Percentiles rank a stretch among this genome's conserved stretches.
Evolutionary conservation across 192 early-diverging fungal genomes (phyloP).

Genomic region (Pilobolus umbonatus): DNA sequence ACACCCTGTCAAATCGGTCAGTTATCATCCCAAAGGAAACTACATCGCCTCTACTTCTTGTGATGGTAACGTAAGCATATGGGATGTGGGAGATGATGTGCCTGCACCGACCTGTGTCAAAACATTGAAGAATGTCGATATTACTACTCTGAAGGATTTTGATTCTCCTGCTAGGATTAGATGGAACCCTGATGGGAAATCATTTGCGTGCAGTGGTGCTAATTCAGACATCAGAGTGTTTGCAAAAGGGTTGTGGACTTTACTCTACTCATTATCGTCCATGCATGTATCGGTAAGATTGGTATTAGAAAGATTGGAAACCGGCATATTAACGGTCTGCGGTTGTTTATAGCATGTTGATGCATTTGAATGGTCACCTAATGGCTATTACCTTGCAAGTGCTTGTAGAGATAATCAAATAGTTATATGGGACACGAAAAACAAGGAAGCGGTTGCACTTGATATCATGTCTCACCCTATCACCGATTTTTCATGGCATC

Average conservation of each 20-base stretch:
- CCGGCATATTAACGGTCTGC: no score
- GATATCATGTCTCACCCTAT: slow-evolving; percentile 35
- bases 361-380: slow-evolving; percentile 58
- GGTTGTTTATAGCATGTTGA: slow-evolving; percentile 30
- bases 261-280: slow-evolving; percentile 23
- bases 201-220: slow-evolving; percentile 54
- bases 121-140: slow-evolving; percentile 28
- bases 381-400: slow-evolving; percentile 57
- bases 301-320: no score
- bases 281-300: no score
- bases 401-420: slow-evolving; percentile 39
- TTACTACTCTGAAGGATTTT: slow-evolving; percentile 42
- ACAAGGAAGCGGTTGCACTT: slow-evolving; percentile 41
- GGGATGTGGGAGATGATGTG: slow-evolving; percentile 49
- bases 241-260: slow-evolving; percentile 27
- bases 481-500: slow-evolving; percentile 63
- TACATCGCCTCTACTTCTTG: slow-evolving; percentile 47
- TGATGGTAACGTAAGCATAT: slow-evolving; percentile 61
- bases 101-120: slow-evolving; percentile 37
- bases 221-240: slow-evolving; percentile 32
- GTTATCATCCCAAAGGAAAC: slow-evolving; percentile 25
- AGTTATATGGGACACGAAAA: slow-evolving; percentile 63
- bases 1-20: slow-evolving; percentile 20
- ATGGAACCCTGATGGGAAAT: slow-evolving; percentile 62
- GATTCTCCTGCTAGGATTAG: slow-evolving; percentile 34